Evolutionary conservation across 1,284 basidiomycete species (phyloP).

Genomic region (Malassezia japonica): DNA sequence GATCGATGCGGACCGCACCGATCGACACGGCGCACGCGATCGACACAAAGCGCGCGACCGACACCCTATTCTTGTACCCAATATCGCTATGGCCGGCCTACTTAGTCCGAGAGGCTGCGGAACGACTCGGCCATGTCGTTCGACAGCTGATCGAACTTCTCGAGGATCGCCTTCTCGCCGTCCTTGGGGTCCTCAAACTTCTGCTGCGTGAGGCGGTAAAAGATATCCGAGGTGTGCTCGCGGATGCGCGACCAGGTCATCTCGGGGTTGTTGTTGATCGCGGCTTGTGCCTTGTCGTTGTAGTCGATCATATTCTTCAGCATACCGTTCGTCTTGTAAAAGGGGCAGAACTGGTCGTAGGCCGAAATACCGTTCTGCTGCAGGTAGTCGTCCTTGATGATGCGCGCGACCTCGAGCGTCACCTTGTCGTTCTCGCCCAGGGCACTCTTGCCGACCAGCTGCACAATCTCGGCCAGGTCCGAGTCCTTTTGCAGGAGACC

Average conservation of each 20-base stretch:
- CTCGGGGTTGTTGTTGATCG: slow-evolving; percentile 64
- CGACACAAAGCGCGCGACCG: too few relatives aligned
- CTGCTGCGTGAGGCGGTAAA: slow-evolving; percentile 95
- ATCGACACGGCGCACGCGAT: too few relatives aligned
- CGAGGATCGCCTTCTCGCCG: slow-evolving; percentile 40
- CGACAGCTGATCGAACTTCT: slow-evolving; percentile 41
- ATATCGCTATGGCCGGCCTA: not conserved
- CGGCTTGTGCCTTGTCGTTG: slow-evolving; percentile 74
- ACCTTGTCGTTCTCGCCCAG: slow-evolving; percentile 97
- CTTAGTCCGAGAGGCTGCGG: slow-evolving; percentile 40
- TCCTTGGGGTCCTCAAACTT: slow-evolving; percentile 69
- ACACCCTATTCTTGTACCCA: too few relatives aligned
- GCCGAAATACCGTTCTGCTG: slow-evolving; percentile 98
- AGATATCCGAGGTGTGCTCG: slow-evolving; percentile 73
- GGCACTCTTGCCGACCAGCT: slow-evolving; percentile 95
- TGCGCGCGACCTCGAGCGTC: slow-evolving; percentile 88
- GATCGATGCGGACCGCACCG: too few relatives aligned
- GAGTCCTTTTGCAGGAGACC: slow-evolving; percentile 97
- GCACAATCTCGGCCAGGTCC: slow-evolving; percentile 96
- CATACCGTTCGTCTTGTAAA: slow-evolving; percentile 71
- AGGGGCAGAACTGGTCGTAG: slow-evolving; percentile 94
- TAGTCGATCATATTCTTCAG: slow-evolving; percentile 90
- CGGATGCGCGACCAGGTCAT: slow-evolving; percentile 87
- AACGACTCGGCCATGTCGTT: slow-evolving; percentile 43
- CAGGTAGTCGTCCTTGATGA: slow-evolving; percentile 90